These are phyloP conservation scores for Triticum dicoccoides DNA, from an alignment of 176 grass and related monocot genomes.

Conservation along the genomic window DNA sequence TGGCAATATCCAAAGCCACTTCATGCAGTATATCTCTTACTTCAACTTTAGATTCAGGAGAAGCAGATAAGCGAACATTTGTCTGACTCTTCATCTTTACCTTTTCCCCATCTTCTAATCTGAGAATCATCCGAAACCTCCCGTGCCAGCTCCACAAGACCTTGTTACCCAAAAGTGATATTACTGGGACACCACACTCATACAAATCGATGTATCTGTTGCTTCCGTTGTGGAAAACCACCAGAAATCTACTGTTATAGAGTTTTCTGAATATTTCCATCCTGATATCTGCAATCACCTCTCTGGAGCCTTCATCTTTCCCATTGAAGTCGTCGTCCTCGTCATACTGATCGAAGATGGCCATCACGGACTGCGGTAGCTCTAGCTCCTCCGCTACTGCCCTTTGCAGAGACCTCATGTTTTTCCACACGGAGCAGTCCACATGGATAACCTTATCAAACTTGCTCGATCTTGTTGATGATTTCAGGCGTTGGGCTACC, in stretches of 20 bases:
- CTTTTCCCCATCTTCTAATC: fast-evolving
- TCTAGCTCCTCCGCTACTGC: neutral
- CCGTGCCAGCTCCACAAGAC: neutral
- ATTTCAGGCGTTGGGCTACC: neutral
- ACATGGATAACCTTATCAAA: neutral
- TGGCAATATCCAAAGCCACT: neutral
- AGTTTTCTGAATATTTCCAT: fast-evolving
- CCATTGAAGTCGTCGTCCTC: neutral
- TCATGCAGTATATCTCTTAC: neutral
- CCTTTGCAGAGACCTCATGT: neutral
- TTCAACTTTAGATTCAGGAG: fast-evolving
- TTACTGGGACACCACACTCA: neutral
- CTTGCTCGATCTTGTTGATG: neutral
- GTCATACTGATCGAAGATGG: neutral
- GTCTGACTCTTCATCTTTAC: neutral
- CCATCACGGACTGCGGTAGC: neutral
- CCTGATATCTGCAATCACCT: neutral
- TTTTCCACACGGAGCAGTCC: neutral
- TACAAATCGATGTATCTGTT: fast-evolving
- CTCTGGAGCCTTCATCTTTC: neutral
- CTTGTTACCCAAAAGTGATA: fast-evolving
- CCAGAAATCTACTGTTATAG: fast-evolving
- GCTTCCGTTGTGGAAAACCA: neutral
- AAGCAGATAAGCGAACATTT: fast-evolving
- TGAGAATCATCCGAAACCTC: neutral